A percentile compares a stretch with the other conserved stretches of the same genome.
phyloP scores from a whole-genome alignment of 2,329 filamentous ascomycete genomes.

The Nothomitra cinnamomea region DNA sequence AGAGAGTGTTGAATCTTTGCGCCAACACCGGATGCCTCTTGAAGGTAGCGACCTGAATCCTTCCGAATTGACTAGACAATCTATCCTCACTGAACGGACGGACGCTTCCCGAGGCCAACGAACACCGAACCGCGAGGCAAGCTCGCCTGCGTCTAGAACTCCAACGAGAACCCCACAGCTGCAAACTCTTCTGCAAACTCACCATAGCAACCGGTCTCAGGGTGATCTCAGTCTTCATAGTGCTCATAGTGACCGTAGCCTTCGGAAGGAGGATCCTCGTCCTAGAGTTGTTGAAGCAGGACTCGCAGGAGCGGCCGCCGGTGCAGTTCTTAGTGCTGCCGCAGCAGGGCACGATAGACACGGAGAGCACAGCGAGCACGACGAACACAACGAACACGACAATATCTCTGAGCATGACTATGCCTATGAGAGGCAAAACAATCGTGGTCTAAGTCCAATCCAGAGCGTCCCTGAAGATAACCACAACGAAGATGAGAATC shows the following conservation, averaged over 20 bases:
- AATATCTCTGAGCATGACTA: slow-evolving; percentile 13
- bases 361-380: slow-evolving; percentile 30
- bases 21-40: slow-evolving; percentile 49
- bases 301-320: slow-evolving; percentile 16
- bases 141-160: slow-evolving; percentile 42
- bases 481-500: slow-evolving; percentile 17
- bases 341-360: slow-evolving; percentile 16
- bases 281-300: slow-evolving; percentile 15
- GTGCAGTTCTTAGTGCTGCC: slow-evolving; percentile 12
- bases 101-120: slow-evolving; percentile 41
- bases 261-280: slow-evolving; percentile 21
- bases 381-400: slow-evolving; percentile 33
- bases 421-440: slow-evolving; percentile 9
- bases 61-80: slow-evolving; percentile 76
- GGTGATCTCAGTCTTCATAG: slow-evolving; percentile 31
- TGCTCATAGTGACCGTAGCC: slow-evolving; percentile 27
- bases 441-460: slow-evolving; percentile 65
- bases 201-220: slow-evolving; percentile 41
- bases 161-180: slow-evolving; percentile 34
- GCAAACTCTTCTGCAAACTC: slow-evolving; percentile 42
- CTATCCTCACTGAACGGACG: slow-evolving; percentile 67
- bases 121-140: slow-evolving; percentile 26
- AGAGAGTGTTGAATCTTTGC: slow-evolving; percentile 35
- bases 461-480: slow-evolving; percentile 65
- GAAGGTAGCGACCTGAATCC: slow-evolving; percentile 71